These are phyloP conservation scores for Hyparrhenia diplandra DNA, from an alignment of 176 grass and related monocot species.

Conservation along the genomic window DNA sequence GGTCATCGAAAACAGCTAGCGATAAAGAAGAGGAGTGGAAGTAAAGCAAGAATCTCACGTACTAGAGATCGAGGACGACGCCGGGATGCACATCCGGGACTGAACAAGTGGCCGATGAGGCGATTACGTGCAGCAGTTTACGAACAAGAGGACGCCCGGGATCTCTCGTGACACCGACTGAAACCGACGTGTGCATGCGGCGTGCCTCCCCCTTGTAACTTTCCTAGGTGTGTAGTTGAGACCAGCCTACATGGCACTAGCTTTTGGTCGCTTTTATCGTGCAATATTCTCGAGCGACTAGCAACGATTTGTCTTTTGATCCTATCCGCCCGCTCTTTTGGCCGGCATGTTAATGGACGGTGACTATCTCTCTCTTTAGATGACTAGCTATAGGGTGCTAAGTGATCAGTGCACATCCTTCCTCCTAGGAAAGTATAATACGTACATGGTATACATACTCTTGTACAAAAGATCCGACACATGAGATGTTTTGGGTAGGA, in stretches of 20 bases:
- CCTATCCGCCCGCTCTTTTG: constrained; percentile 14
- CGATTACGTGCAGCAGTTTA: constrained; percentile 22
- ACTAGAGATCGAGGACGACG: not conserved
- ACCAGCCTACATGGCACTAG: constrained; percentile 31
- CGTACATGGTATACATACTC: too few species aligned
- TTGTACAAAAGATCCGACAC: too few species aligned
- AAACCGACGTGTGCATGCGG: constrained; percentile 24
- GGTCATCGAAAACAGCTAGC: not conserved
- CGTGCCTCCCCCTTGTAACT: not conserved
- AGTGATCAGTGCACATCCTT: too few species aligned
- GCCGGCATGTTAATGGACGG: constrained; percentile 5
- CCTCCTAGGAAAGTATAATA: too few species aligned
- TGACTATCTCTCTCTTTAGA: not conserved
- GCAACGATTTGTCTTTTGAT: constrained; percentile 21
- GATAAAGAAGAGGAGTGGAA: constrained; percentile 28
- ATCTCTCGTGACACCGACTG: not conserved
- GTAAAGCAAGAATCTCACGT: constrained; percentile 33
- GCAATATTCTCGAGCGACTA: constrained; percentile 6
- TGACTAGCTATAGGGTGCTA: not conserved
- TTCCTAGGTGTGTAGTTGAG: constrained; percentile 31
- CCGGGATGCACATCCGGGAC: not conserved
- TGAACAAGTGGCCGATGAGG: constrained; percentile 20
- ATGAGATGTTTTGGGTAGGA: too few species aligned
- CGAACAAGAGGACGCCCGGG: not conserved
- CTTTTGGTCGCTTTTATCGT: not conserved